Base-by-base conservation (phyloP, 805 yeast genomes). In the Tetrapisispora nanseiensis region DNA sequence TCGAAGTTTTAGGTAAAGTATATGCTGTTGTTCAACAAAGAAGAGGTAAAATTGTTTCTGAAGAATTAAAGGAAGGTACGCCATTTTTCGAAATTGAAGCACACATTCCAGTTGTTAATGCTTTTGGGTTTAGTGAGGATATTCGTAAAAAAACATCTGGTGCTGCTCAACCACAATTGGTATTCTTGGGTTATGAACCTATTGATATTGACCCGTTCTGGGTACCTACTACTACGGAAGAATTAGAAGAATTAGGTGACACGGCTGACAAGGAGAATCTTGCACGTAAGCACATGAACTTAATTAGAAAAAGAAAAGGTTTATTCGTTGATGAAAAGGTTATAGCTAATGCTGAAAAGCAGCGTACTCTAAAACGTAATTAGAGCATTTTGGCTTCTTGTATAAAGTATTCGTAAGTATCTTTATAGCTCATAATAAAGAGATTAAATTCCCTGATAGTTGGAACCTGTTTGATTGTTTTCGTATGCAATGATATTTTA, bases 171-270 rank as follows among this genome's bases (percentile, higher is more conserved):
- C 98, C 99, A 0, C 98, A 92, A 62, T 70, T 92, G 41, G 85
- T 89, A 9, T 92, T 90, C 55, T 74, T 83, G 23, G 97, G 97
- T 1, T 92, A 75, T 59, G 92, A 87, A 54, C 68, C 80, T 48
- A 75, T 90, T 40, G 95, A 87, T 49, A 75, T 82, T 50, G 97
- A 92, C 68, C 99, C 99, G 35, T 92, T 84, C 70, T 92, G 99
- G 99, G 95, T 92, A 13, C 99, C 99, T 12, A 85, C 92, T 3
- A 92, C 98, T 0, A 97, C 86, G 53, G 97, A 87, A 60, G 98
- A 92, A 61, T 64, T 92, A 36, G 97, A 92, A 59, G 94, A 86
- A 45, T 68, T 86, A 35, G 99, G 99, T 22, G 95, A 86, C 49
- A 75, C 76, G 50, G 95, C 96, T 1, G 98, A 92, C 52, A 75